Conservation (phyloP, 2,329 filamentous ascomycete species). For the Erysiphe neolycopersici region DNA sequence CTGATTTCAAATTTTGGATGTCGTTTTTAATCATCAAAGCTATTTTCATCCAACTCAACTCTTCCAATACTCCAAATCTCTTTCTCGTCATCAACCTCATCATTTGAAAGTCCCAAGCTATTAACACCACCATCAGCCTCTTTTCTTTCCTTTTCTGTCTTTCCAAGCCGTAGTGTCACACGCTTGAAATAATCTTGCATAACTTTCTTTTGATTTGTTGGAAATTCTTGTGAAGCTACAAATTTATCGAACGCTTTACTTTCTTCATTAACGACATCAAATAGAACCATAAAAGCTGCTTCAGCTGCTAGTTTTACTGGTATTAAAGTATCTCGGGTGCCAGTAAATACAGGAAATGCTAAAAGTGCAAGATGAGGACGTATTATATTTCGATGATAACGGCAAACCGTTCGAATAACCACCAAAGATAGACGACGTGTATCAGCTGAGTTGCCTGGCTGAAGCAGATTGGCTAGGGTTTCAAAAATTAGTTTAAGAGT, state of each 20-base stretch:
- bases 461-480: slow-evolving; percentile 45
- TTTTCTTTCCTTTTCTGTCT: slow-evolving; percentile 63
- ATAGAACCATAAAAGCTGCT: slow-evolving; percentile 75
- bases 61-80: slow-evolving; percentile 92
- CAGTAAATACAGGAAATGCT: slow-evolving; percentile 64
- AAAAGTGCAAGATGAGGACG: slow-evolving; percentile 58
- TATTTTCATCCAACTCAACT: slow-evolving; percentile 44
- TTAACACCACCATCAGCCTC: slow-evolving; percentile 80
- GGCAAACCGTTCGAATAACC: slow-evolving; percentile 59
- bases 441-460: slow-evolving; percentile 54
- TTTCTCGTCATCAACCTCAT: slow-evolving; percentile 81
- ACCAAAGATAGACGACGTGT: slow-evolving; percentile 69
- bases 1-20: no score
- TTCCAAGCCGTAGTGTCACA: slow-evolving; percentile 60
- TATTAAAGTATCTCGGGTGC: slow-evolving; percentile 74
- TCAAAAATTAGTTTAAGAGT: slow-evolving; percentile 56
- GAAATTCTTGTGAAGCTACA: slow-evolving; percentile 41
- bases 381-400: slow-evolving; percentile 53
- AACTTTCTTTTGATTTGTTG: slow-evolving; percentile 51
- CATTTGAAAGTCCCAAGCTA: slow-evolving; percentile 60
- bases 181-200: slow-evolving; percentile 97
- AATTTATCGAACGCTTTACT: slow-evolving; percentile 74
- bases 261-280: slow-evolving; percentile 74
- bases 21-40: neutral
- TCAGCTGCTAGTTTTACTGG: slow-evolving; percentile 90